Conservation (phyloP, 2,329 filamentous ascomycete genomes). For the Tolypocladium nubicola region DNA sequence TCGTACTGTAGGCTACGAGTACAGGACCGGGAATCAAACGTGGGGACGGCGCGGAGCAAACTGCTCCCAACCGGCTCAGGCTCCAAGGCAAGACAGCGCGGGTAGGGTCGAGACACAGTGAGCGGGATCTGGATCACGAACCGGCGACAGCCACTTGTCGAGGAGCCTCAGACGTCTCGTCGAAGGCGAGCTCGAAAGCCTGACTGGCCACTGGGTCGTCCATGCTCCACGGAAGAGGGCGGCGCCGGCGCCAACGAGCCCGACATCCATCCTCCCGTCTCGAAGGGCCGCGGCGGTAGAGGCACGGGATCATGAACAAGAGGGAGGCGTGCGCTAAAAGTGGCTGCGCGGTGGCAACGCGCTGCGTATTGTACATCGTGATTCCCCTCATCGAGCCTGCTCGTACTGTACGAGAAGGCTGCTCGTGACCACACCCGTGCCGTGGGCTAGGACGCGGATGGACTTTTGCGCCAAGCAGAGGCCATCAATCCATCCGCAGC, state of each 20-base stretch:
- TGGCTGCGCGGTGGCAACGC: constrained; percentile 6
- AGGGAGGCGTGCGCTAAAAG: not conserved
- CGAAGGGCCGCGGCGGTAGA: not conserved
- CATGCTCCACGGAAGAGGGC: not conserved
- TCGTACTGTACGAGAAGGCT: too few relatives aligned
- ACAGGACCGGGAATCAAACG: not conserved
- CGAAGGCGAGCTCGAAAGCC: not conserved
- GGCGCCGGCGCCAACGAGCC: not conserved
- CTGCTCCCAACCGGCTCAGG: not conserved
- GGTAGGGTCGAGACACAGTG: not conserved
- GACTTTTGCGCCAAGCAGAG: too few relatives aligned
- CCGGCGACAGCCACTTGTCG: not conserved
- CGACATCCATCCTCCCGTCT: not conserved
- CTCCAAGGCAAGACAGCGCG: not conserved
- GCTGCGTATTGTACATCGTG: not conserved
- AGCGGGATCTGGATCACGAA: not conserved
- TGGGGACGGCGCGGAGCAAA: not conserved
- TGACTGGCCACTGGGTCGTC: not conserved
- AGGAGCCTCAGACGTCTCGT: not conserved
- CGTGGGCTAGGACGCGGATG: not conserved
- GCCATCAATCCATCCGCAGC: not conserved
- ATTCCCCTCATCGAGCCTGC: not conserved
- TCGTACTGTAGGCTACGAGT: too few relatives aligned
- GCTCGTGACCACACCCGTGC: not conserved
- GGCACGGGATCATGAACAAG: not conserved